Percentiles rank a stretch among this genome's conserved stretches.
phyloP scores from a whole-genome alignment of 306 rosid species.

The Sophora flavescens region DNA sequence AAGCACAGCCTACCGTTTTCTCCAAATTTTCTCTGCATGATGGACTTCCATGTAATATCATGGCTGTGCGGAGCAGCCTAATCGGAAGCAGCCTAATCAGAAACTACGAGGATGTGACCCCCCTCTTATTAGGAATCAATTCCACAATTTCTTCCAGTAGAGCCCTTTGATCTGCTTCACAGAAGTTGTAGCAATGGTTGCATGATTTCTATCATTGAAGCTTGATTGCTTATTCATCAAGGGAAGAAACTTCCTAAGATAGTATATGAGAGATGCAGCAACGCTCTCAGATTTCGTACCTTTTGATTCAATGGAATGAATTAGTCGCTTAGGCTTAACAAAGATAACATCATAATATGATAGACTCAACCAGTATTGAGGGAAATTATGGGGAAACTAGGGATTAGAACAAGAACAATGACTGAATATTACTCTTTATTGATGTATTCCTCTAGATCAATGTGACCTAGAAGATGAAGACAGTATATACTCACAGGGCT shows the following conservation, averaged over 20 bases:
- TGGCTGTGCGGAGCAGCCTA: constrained; percentile 78
- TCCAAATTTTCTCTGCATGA: constrained; percentile 79
- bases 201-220: constrained; percentile 62
- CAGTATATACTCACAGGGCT: too few relatives aligned
- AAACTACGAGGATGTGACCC: constrained; percentile 70
- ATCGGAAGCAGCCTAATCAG: constrained; percentile 75
- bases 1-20: constrained; percentile 74
- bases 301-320: constrained; percentile 69
- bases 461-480: too few relatives aligned
- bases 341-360: too few relatives aligned
- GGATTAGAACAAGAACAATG: too few relatives aligned
- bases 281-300: constrained; percentile 77
- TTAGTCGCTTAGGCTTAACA: constrained; percentile 71
- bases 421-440: too few relatives aligned
- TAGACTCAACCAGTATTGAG: too few relatives aligned
- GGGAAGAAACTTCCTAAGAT: constrained; percentile 76
- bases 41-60: constrained; percentile 78
- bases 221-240: constrained; percentile 78
- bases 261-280: constrained; percentile 73
- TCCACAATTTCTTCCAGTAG: constrained; percentile 80
- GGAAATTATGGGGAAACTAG: too few relatives aligned
- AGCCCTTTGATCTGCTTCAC: constrained; percentile 83
- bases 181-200: constrained; percentile 62
- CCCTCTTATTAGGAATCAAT: constrained; percentile 71
- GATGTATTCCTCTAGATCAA: too few relatives aligned